Evolutionary conservation across 768 basidiomycete genomes (phyloP), one percentile per base, ranked within the genome.

Genomic region (Tephrocybe rancida): DNA sequence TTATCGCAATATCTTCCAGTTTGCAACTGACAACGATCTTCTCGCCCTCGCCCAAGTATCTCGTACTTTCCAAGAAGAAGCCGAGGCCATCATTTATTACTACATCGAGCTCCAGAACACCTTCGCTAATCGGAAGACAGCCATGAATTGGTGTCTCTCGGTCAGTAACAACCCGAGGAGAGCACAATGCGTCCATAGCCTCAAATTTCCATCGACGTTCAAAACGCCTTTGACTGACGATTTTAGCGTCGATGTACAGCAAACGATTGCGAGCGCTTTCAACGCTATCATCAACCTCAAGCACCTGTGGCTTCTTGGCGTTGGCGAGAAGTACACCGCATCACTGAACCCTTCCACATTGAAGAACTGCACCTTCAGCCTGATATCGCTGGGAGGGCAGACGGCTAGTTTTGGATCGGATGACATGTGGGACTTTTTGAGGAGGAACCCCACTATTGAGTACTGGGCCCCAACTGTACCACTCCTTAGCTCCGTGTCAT

Each of bases 271-370:
- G 3, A n/a, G 13, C 1, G 52, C 45, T 1, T 54, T 54, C 38
- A 54, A 38, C 18, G 52, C 52, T 8, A 54, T 54, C 30, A 39
- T 54, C 24, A 54, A 54, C 25, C 45, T 54, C 21, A 54, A 54
- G 38, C 52, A 54, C 19, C 25, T 54, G 10, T 54, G 46, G n/a
- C 25, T 54, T 3, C 27, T 54, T 2, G 52, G 44, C 8, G 21
- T 4, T 13, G 26, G 38, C 14, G 11, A 29, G 10, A 19, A 25
- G 14, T 7, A 21, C 16, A 7, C 43, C 8, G 35, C 45, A 16
- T 29, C 44, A 1, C 6, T 54, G 7, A n/a, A 42, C 7, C 52
- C 34, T 18, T 47, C 52, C 5, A 54, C 52, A n/a, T 38, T 54
- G 3, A 19, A 16, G 16, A n/a, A 45, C 37, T 42, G 35, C 18